phyloP scores from a whole-genome alignment of 352 stramenopile species.

The Phytopythium kandeliae region DNA sequence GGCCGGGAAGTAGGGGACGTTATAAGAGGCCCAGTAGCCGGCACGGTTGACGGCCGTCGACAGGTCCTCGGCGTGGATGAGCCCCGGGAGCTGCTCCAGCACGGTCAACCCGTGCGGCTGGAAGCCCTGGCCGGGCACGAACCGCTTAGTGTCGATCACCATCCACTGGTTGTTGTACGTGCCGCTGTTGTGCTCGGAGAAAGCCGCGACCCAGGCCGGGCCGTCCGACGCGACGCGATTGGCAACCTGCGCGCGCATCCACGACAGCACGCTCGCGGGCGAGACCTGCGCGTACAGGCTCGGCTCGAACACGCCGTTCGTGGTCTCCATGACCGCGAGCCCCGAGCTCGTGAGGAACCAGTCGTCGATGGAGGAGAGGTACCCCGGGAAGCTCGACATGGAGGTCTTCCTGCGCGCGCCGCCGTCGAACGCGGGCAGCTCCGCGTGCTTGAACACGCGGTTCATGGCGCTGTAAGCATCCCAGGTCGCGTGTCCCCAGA shows the following conservation, averaged over 20 bases:
- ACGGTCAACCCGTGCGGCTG: conserved; percentile 39
- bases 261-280: conserved; percentile 51
- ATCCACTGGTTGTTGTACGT: conserved; percentile 88
- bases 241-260: conserved; percentile 51
- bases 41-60: conserved; percentile 38
- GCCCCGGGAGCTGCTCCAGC: conserved; percentile 67
- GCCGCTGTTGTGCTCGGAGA: conserved; percentile 57
- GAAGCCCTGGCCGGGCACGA: conserved; percentile 35
- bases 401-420: conserved; percentile 32
- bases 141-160: conserved; percentile 63
- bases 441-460: conserved; percentile 77
- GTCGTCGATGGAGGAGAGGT: conserved; percentile 73
- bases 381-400: conserved; percentile 74
- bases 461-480: conserved; percentile 69
- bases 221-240: conserved; percentile 43
- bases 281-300: conserved; percentile 44
- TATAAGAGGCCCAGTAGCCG: conserved; percentile 79
- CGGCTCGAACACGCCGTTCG: conserved; percentile 55
- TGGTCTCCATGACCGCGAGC: conserved; percentile 62
- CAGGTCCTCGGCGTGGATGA: conserved; percentile 48
- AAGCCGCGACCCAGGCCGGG: conserved; percentile 34
- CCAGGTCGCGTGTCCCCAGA: conserved; percentile 72
- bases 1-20: conserved; percentile 68
- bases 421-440: conserved; percentile 33
- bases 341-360: conserved; percentile 68